Base-by-base conservation (phyloP, 495 filamentous ascomycete species). In the Neurospora sp. region DNA sequence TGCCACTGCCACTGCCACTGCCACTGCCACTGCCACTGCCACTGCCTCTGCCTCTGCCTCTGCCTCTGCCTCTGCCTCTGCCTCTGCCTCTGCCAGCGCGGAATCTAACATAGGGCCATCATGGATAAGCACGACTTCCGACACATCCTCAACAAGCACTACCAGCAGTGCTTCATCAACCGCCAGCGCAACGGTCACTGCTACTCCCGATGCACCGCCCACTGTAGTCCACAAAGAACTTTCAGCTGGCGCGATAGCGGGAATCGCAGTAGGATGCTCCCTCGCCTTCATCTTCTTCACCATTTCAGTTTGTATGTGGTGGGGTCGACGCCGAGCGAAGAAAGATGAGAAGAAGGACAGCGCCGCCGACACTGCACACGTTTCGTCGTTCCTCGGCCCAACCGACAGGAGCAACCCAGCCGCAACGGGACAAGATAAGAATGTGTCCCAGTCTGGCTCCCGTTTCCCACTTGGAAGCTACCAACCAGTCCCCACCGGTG, bases 181-280 rank as follows among this genome's bases (percentile, higher is more conserved):
- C 38, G n/a, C 39, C 20, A 39, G 71, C n/a, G 38, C 44, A 9
- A 16, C 48, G 37, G 44, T 40, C 73, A 39, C 66, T 27, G 40
- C 54, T n/a, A 20, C 62, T 42, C n/a, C 70, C 0, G 48, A 46
- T 23, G 23, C 39, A 2, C 23, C 62, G 18, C 10, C 39, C 23
- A 69, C 69, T 66, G 54, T 66, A 35, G 27, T 66, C 54, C 54
- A 35, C 14, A 66, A 66, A 4, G 54, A 27, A 37, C 41, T 78
- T 9, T 70, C 79, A 4, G 23, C 75, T 10, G 74, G 73, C 12
- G 69, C 71, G 18, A 71, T 80, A 4, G 75, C 76, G 3, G 77
- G 76, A 1, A 75, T 80, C 46, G 72, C 76, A 8, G 70, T 78
- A 0, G 75, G 71, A 12, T 76, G 75, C 48, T 66, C 31, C 35